Conservation (phyloP, 2,329 filamentous ascomycete genomes). For the Anisogramma anomala region DNA sequence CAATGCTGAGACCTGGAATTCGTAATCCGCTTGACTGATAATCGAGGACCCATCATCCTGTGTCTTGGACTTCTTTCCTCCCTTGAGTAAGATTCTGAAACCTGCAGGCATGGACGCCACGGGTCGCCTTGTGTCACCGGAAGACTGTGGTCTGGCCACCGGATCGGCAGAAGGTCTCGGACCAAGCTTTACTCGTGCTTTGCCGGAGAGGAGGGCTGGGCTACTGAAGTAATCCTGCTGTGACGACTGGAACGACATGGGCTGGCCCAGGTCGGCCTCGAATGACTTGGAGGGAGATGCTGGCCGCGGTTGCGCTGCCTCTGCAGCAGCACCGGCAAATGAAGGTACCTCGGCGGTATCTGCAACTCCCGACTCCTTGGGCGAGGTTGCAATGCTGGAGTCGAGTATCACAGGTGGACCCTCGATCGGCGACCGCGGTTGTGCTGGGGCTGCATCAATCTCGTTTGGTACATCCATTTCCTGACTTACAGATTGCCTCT, state of each 20-base stretch:
- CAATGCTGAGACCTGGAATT: conserved; percentile 26
- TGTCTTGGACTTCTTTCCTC: conserved; percentile 38
- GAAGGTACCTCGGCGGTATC: conserved; percentile 38
- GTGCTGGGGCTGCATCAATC: conserved; percentile 19
- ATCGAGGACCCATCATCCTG: conserved; percentile 26
- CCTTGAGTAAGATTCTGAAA: conserved; percentile 57
- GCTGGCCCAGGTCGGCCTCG: conserved; percentile 28
- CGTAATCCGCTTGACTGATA: conserved; percentile 23
- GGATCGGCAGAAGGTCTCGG: conserved; percentile 68
- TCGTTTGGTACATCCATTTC: conserved; percentile 28
- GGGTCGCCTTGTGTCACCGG: conserved; percentile 51
- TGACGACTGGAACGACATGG: conserved; percentile 41
- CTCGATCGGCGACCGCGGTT: conserved; percentile 23
- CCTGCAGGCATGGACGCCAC: conserved; percentile 71
- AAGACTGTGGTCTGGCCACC: conserved; percentile 49
- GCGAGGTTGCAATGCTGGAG: conserved; percentile 37
- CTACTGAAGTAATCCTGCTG: conserved; percentile 40
- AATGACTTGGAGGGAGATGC: conserved; percentile 33
- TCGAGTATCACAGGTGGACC: conserved; percentile 37
- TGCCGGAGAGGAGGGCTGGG: conserved; percentile 40
- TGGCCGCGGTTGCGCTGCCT: conserved; percentile 32
- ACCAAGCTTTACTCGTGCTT: conserved; percentile 79
- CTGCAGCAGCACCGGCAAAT: conserved; percentile 39
- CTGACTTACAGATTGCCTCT: conserved; percentile 44
- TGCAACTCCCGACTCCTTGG: conserved; percentile 39